These are phyloP conservation scores for Entomortierella chlamydospora DNA, from an alignment of 192 early-diverging fungal genomes.

Conservation along the genomic window DNA sequence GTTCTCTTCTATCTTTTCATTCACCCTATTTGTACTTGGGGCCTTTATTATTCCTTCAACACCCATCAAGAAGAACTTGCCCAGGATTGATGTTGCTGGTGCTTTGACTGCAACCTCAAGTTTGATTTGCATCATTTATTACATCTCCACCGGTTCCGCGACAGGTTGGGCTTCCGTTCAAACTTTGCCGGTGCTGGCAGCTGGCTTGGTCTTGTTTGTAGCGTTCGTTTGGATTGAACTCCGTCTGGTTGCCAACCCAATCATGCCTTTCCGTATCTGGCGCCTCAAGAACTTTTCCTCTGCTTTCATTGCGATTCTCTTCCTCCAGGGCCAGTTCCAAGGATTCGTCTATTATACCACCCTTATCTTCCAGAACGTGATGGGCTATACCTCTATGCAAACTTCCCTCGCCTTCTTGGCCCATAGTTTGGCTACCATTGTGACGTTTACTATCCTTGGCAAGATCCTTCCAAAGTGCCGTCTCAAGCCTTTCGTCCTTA, in stretches of 20 bases:
- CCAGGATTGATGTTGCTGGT: conserved; percentile 43
- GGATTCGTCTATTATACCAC: conserved; percentile 57
- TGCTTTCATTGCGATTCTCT: conserved; percentile 56
- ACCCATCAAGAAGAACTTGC: conserved; percentile 8
- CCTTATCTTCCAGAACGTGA: conserved; percentile 60
- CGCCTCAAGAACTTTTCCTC: conserved; percentile 58
- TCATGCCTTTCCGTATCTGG: conserved; percentile 62
- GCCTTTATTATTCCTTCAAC: conserved; percentile 20
- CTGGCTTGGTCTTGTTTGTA: conserved; percentile 50
- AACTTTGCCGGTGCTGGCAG: conserved; percentile 39
- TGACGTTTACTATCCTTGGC: conserved; percentile 40
- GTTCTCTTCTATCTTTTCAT: conserved; percentile 52
- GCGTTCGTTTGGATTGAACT: conserved; percentile 53
- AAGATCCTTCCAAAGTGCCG: conserved; percentile 51
- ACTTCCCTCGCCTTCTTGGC: conserved; percentile 59
- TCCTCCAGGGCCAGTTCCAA: conserved; percentile 53
- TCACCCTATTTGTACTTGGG: conserved; percentile 35
- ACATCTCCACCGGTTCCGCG: conserved; percentile 38
- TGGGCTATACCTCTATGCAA: conserved; percentile 54
- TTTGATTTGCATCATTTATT: conserved; percentile 54
- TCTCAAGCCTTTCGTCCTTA: conserved; percentile 37
- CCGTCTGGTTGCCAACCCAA: conserved; percentile 34
- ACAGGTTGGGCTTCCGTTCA: conserved; percentile 47
- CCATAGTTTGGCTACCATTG: conserved; percentile 47
- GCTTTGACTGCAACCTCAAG: conserved; percentile 40